These are phyloP conservation scores for Vitis vinifera DNA, from an alignment of 164 flowering plant species.

Conservation along the genomic window DNA sequence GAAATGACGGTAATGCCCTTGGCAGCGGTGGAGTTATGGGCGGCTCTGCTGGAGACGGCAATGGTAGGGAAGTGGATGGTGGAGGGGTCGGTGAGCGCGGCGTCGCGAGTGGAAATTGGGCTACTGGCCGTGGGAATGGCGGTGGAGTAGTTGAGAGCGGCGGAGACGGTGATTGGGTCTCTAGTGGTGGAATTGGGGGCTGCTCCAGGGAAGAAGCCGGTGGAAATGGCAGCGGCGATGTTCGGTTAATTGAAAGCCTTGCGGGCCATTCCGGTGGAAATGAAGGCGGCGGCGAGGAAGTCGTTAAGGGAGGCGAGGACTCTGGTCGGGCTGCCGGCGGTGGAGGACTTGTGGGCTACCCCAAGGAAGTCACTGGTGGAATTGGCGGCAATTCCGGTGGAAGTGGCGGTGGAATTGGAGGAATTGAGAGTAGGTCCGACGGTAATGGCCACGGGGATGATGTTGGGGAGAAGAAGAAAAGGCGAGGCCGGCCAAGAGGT, in stretches of 20 bases:
- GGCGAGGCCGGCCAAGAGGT: slow-evolving; percentile 19
- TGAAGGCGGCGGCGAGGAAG: neutral
- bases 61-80: neutral
- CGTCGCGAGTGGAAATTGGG: too few species aligned
- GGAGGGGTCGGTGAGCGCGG: neutral
- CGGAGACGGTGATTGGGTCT: too few species aligned
- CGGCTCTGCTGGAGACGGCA: neutral
- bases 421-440: too few species aligned
- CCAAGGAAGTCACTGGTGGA: neutral
- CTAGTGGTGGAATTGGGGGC: too few species aligned
- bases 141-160: too few species aligned
- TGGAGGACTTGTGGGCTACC: neutral
- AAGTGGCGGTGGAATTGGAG: too few species aligned
- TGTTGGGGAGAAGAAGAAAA: neutral
- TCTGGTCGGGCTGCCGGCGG: neutral
- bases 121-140: too few species aligned
- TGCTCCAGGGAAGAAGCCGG: too few species aligned
- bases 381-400: neutral
- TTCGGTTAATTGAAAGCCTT: neutral
- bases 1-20: neutral
- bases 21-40: neutral
- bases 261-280: neutral
- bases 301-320: too few species aligned
- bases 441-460: neutral
- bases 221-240: too few species aligned